phyloP scores from a whole-genome alignment of 768 basidiomycete genomes.

The Pholiota microspora region DNA sequence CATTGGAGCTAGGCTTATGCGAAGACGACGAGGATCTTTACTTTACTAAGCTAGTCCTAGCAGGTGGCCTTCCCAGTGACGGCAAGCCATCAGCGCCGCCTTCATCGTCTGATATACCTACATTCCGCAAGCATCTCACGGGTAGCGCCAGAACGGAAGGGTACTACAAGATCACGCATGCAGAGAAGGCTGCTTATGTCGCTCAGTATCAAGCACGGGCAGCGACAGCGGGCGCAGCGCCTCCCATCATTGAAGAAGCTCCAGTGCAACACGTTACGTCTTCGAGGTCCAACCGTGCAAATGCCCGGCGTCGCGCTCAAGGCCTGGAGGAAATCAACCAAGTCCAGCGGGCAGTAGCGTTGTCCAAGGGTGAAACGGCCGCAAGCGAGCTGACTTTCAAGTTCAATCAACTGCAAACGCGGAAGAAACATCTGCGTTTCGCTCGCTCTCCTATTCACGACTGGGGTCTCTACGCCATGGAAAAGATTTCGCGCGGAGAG shows the following conservation, averaged over 20 bases:
- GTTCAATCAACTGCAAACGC: constrained; percentile 96
- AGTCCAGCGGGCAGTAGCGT: constrained; percentile 74
- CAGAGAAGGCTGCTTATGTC: constrained; percentile 89
- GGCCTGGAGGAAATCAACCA: constrained; percentile 95
- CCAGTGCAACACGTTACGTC: constrained; percentile 61
- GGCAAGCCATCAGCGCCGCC: constrained; percentile 20
- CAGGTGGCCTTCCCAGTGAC: constrained; percentile 30
- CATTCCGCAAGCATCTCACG: constrained; percentile 75
- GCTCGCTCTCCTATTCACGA: constrained; percentile 95
- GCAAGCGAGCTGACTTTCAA: constrained; percentile 80
- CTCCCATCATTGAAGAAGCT: constrained; percentile 45
- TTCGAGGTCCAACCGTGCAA: constrained; percentile 88
- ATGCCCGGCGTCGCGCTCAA: constrained; percentile 85
- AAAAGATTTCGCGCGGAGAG: constrained; percentile 88
- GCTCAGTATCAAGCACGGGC: constrained; percentile 79
- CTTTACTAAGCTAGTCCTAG: constrained; percentile 64
- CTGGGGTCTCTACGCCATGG: constrained; percentile 98
- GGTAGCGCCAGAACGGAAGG: constrained; percentile 94
- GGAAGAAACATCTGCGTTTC: constrained; percentile 97
- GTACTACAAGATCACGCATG: constrained; percentile 91
- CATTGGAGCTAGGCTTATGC: constrained; percentile 55
- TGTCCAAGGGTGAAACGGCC: constrained; percentile 73
- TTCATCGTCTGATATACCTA: constrained; percentile 35
- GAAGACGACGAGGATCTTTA: constrained; percentile 91
- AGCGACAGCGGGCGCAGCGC: constrained; percentile 31